These are phyloP conservation scores for Aspergillus fischeri DNA, from an alignment of 2,329 filamentous ascomycete genomes.

Conservation along the genomic window DNA sequence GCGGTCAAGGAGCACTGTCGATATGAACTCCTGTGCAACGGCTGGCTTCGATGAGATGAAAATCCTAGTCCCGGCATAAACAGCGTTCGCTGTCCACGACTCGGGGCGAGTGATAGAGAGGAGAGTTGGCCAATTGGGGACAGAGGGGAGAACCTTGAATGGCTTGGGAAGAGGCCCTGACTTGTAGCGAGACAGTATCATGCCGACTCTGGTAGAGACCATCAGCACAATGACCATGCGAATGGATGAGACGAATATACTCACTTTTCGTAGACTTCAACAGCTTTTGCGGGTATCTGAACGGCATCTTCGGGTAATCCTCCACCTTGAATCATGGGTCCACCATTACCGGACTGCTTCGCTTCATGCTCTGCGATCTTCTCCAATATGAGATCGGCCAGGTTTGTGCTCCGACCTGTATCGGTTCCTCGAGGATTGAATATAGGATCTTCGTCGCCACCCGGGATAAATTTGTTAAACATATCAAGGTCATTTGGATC, in stretches of 20 bases:
- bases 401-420: conserved; percentile 62
- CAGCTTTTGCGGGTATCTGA: conserved; percentile 82
- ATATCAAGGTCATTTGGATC: conserved; percentile 84
- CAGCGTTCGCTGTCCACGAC: conserved; percentile 71
- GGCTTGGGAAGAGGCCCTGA: conserved; percentile 95
- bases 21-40: conserved; percentile 78
- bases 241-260: conserved; percentile 11
- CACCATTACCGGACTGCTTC: conserved; percentile 47
- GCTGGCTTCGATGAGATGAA: conserved; percentile 81
- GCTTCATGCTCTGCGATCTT: conserved; percentile 93
- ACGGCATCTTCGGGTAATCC: conserved; percentile 71
- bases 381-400: conserved; percentile 87
- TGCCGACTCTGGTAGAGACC: conserved; percentile 61
- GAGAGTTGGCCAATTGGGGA: conserved; percentile 88
- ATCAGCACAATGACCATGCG: background rate
- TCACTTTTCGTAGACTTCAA: conserved; percentile 89
- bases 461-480: conserved; percentile 84
- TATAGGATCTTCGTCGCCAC: conserved; percentile 68
- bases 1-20: conserved; percentile 78
- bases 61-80: conserved; percentile 85
- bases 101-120: conserved; percentile 80
- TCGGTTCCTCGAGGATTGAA: conserved; percentile 54
- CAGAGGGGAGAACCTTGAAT: conserved; percentile 91
- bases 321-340: conserved; percentile 47
- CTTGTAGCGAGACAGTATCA: conserved; percentile 88